Evolutionary conservation across 768 basidiomycete species (phyloP).

Genomic region (Tylopilus sp.): DNA sequence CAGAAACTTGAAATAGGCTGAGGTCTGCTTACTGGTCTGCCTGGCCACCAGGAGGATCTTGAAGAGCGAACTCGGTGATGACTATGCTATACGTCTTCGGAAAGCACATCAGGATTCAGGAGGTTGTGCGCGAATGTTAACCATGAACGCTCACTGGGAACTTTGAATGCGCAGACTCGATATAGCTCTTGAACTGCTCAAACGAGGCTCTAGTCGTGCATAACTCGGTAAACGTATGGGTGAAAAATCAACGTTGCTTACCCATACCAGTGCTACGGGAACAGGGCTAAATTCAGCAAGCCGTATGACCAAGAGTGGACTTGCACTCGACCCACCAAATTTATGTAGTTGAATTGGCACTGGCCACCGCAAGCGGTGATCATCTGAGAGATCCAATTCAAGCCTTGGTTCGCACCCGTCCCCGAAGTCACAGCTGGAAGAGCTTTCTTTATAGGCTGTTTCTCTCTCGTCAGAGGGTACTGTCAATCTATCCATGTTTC

Average conservation of each 20-base stretch:
- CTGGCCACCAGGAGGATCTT: constrained; percentile 30
- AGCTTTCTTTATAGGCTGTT: constrained; percentile 36
- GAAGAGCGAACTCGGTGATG: constrained; percentile 33
- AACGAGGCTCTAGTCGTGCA: constrained; percentile 21
- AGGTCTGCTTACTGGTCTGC: constrained; percentile 25
- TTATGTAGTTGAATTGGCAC: constrained; percentile 37
- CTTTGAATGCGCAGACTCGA: constrained; percentile 24
- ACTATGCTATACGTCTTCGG: constrained; percentile 24
- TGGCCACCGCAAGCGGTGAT: constrained; percentile 33
- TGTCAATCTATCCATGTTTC: background rate
- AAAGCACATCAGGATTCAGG: constrained; percentile 6
- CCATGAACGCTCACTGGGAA: constrained; percentile 25
- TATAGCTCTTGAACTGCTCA: constrained; percentile 26
- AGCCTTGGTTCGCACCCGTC: constrained; percentile 29
- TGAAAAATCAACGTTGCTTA: constrained; percentile 3
- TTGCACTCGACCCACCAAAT: constrained; percentile 22
- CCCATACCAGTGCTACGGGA: constrained; percentile 29
- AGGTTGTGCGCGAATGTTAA: background rate
- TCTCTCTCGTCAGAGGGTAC: background rate
- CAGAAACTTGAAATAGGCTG: background rate
- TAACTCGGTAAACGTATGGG: background rate
- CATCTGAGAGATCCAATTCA: constrained; percentile 36
- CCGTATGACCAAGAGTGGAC: background rate
- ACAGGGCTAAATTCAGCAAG: background rate
- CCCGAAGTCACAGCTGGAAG: constrained; percentile 38